Base-by-base conservation (phyloP, 2,329 filamentous ascomycete genomes). In the Pestalotiopsis sp. region DNA sequence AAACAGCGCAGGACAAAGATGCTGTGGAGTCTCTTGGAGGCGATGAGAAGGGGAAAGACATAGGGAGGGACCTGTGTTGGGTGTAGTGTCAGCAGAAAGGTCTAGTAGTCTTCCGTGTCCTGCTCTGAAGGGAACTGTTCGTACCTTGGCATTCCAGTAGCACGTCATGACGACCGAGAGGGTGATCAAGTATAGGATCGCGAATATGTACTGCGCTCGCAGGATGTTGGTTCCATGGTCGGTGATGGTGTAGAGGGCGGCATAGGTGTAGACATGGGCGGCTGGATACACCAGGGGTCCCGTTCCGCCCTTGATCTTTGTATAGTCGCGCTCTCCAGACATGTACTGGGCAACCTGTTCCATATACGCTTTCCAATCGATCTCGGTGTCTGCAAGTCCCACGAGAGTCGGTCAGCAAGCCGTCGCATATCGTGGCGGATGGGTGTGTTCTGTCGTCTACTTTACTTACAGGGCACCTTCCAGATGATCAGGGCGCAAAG, bases 311-410 rank as follows among this genome's bases (percentile, higher is more conserved):
- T 91, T 88, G 77, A 99, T 95, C 68, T 90, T 87, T 70, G 89
- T 89, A 80, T 99, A 99, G 80, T 98, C 92, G 77, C 93, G 90
- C 84, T 98, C 95, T 76, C 96, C 96, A 20, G 88, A 86, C 60
- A 95, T 83, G 76, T 92, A 96, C 74, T 95, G 90, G 55, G 87
- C 82, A 59, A 98, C 86, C 77, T 99, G 96, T 79, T 98, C 88
- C 95, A 99, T 98, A 81, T 99, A 99, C 0, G 96, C 94, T 69
- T 87, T 88, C 95, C 95, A 99, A 82, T 99, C 96, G 76, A 99
- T 99, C 81, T 99, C 96, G 58, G 96, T 99, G 79, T 99, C 96
- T 87, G 38, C 25, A 12, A 3, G 2, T n/a, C 13, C 13, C 17
- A 49, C 23, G 11, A 64, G 11, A 17, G 12, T 12, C 4, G 39